phyloP scores from a whole-genome alignment of 129 eudicot genomes.

The Pseudognaphalium luteoalbum region DNA sequence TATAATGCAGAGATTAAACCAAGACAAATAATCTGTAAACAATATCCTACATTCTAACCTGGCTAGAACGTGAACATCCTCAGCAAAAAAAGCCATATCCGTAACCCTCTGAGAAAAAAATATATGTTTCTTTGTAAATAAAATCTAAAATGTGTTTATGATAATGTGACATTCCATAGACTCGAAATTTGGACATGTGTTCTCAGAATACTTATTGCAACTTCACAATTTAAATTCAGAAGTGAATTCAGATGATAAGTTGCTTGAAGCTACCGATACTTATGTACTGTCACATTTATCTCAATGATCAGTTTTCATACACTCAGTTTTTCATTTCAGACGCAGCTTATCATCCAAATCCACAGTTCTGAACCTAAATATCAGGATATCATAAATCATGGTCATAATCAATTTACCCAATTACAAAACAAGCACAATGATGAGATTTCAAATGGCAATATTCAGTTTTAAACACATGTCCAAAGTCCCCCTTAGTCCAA shows the following conservation, averaged over 20 bases:
- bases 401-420: background rate
- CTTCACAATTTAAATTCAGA: background rate
- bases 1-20: background rate
- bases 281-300: background rate
- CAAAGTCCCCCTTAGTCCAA: background rate
- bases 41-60: slow-evolving; percentile 45
- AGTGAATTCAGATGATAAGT: background rate
- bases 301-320: background rate
- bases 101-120: slow-evolving; percentile 80
- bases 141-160: background rate
- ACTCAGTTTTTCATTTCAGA: background rate
- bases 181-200: background rate
- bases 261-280: background rate
- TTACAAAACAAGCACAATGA: background rate
- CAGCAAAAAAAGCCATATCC: slow-evolving; percentile 99
- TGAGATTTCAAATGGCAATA: background rate
- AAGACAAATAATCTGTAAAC: background rate
- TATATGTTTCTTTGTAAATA: background rate
- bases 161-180: background rate
- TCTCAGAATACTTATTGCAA: background rate
- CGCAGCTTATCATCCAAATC: background rate
- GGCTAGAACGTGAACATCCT: slow-evolving; percentile 95
- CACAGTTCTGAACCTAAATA: background rate
- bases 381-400: background rate
- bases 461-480: background rate